These are phyloP conservation scores for Talaromyces sp. DNA, from an alignment of 2,329 filamentous ascomycete species.

Conservation along the genomic window DNA sequence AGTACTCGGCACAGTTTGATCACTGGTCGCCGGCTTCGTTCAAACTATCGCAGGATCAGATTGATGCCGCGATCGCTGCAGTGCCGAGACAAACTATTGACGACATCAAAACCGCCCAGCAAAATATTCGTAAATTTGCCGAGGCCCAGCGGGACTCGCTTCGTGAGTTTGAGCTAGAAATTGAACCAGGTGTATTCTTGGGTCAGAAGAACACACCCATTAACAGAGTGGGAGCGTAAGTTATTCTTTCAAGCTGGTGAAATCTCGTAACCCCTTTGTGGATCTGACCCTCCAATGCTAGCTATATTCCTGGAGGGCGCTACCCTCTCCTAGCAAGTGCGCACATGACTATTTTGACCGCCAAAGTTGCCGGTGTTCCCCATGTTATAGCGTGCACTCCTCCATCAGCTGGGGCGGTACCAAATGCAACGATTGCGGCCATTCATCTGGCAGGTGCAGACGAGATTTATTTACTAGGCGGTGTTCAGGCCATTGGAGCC, in stretches of 20 bases:
- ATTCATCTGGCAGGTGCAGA: slow-evolving; percentile 49
- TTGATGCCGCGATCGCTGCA: slow-evolving; percentile 41
- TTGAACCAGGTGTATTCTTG: slow-evolving; percentile 42
- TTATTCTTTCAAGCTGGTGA: neutral
- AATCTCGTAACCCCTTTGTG: neutral
- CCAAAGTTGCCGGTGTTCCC: slow-evolving; percentile 51
- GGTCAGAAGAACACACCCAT: slow-evolving; percentile 51
- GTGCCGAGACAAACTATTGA: slow-evolving; percentile 47
- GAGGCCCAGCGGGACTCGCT: slow-evolving; percentile 44
- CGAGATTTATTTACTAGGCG: slow-evolving; percentile 49
- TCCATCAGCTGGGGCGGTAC: slow-evolving; percentile 47
- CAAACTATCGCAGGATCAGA: slow-evolving; percentile 44
- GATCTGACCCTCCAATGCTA: slow-evolving; percentile 9
- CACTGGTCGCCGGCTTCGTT: slow-evolving; percentile 49
- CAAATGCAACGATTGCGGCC: slow-evolving; percentile 47
- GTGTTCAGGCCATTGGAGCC: slow-evolving; percentile 50
- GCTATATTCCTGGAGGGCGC: slow-evolving; percentile 49
- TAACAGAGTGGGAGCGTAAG: slow-evolving; percentile 41
- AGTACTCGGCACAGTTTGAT: slow-evolving; percentile 52
- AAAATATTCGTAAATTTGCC: slow-evolving; percentile 48
- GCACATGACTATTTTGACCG: slow-evolving; percentile 55
- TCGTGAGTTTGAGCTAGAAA: slow-evolving; percentile 50
- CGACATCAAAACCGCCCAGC: slow-evolving; percentile 51
- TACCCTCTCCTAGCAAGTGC: slow-evolving; percentile 52
- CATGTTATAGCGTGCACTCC: slow-evolving; percentile 50